A percentile compares a stretch with the other conserved stretches of the same genome.
phyloP scores from a whole-genome alignment of 108 stramenopile species.

The Stephanodiscus triporus region DNA sequence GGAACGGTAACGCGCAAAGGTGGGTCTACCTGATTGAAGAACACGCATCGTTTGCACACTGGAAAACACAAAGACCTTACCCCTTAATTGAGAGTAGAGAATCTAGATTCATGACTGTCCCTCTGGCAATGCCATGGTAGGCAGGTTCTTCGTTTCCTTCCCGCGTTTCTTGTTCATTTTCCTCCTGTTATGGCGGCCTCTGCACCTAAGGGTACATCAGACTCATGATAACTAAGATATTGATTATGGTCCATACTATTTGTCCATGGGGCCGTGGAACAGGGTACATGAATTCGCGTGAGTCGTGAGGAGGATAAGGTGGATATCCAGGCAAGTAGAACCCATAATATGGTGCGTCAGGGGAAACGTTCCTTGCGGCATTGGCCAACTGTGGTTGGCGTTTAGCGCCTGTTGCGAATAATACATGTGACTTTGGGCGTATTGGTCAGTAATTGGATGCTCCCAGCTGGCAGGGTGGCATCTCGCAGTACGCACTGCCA shows the following conservation, averaged over 20 bases:
- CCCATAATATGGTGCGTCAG: not conserved
- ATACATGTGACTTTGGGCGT: slow-evolving; percentile 2
- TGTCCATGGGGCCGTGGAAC: not conserved
- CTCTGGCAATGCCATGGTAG: not conserved
- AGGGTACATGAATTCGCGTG: not conserved
- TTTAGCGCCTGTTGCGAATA: too few relatives aligned
- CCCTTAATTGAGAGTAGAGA: slow-evolving; percentile 3
- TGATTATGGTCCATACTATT: not conserved
- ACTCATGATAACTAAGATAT: not conserved
- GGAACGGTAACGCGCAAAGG: too few relatives aligned
- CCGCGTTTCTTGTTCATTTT: not conserved
- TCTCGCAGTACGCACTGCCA: not conserved
- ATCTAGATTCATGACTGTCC: not conserved
- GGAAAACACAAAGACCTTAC: not conserved
- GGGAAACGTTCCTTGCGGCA: not conserved
- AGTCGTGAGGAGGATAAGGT: not conserved
- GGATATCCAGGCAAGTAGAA: not conserved
- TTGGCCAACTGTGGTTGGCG: not conserved
- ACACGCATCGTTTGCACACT: not conserved
- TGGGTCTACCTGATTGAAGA: not conserved
- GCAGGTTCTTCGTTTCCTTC: not conserved
- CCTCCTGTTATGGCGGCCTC: not conserved
- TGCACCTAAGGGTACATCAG: not conserved
- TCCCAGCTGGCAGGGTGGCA: not conserved
- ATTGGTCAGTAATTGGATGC: not conserved